Evolutionary conservation across 768 basidiomycete genomes (phyloP).

Genomic region (Naganishia vaughanmartiniae): DNA sequence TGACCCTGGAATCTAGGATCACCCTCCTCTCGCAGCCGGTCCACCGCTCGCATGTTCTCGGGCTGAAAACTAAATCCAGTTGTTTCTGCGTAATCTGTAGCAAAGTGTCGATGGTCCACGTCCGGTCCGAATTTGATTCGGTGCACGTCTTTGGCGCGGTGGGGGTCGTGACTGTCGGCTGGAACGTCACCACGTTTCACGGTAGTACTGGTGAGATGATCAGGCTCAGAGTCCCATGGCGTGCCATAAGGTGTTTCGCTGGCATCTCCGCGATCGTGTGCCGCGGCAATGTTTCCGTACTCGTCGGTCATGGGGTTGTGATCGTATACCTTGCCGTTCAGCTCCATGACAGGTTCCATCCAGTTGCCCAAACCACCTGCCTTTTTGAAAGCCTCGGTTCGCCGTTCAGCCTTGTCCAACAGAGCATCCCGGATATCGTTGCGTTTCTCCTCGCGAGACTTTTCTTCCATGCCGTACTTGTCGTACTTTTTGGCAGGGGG

Average conservation of each 20-base stretch:
- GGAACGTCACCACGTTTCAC: background rate
- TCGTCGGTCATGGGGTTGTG: conserved; percentile 28
- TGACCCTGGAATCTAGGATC: background rate
- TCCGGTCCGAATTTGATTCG: conserved; percentile 23
- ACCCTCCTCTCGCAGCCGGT: background rate
- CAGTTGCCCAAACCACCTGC: conserved; percentile 26
- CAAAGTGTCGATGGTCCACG: conserved; percentile 8
- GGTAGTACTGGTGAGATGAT: background rate
- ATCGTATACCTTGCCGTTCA: conserved; percentile 19
- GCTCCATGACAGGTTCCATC: conserved; percentile 22
- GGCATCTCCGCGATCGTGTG: conserved; percentile 7
- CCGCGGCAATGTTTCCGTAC: conserved; percentile 10
- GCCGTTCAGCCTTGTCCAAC: conserved; percentile 11
- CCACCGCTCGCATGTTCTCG: background rate
- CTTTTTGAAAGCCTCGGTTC: background rate
- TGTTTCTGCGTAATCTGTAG: background rate
- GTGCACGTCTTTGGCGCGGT: conserved; percentile 6
- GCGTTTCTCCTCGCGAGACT: conserved; percentile 7
- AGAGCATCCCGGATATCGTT: conserved; percentile 1
- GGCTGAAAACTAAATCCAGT: background rate
- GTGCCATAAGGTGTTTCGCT: conserved; percentile 1
- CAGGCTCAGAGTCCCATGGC: conserved; percentile 17
- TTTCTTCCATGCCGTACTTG: too few species aligned
- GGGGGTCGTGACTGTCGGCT: background rate
- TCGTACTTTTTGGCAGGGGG: conserved; percentile 7